phyloP scores from a whole-genome alignment of 495 filamentous ascomycete species.

The Amniculicola lignicola region DNA sequence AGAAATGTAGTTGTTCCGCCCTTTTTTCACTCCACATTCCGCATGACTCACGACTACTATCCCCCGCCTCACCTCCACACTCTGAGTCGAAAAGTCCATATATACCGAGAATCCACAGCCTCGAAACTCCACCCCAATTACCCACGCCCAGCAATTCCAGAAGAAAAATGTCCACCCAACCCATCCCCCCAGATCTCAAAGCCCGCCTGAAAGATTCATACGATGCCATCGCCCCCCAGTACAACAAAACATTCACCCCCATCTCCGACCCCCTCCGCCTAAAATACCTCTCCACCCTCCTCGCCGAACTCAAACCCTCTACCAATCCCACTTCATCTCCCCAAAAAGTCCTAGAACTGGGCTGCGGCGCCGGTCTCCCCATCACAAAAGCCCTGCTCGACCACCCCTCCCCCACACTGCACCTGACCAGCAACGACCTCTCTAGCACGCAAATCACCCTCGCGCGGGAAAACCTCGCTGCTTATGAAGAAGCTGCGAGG shows the following conservation, averaged over 20 bases:
- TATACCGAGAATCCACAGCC: no score
- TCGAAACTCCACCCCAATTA: no score
- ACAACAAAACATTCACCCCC: constrained; percentile 42
- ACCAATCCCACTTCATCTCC: constrained; percentile 5
- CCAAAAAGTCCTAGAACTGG: constrained; percentile 42
- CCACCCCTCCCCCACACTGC: background rate
- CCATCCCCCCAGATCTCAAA: constrained; percentile 24
- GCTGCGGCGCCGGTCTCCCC: constrained; percentile 46
- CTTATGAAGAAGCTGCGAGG: background rate
- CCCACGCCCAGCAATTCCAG: no score
- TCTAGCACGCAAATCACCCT: constrained; percentile 41
- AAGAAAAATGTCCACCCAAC: no score
- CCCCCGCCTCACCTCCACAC: no score
- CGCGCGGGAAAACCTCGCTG: constrained; percentile 30
- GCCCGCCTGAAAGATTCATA: constrained; percentile 37
- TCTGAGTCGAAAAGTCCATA: no score
- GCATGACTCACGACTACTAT: no score
- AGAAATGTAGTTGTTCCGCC: no score
- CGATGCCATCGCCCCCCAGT: constrained; percentile 43
- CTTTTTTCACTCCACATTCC: no score
- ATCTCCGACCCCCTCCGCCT: constrained; percentile 36
- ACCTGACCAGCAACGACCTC: constrained; percentile 46
- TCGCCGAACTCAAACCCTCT: constrained; percentile 27
- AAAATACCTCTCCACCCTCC: constrained; percentile 35
- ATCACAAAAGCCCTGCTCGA: constrained; percentile 36